Conservation (phyloP, 257 asterid species). For the Jasminum sambac region DNA sequence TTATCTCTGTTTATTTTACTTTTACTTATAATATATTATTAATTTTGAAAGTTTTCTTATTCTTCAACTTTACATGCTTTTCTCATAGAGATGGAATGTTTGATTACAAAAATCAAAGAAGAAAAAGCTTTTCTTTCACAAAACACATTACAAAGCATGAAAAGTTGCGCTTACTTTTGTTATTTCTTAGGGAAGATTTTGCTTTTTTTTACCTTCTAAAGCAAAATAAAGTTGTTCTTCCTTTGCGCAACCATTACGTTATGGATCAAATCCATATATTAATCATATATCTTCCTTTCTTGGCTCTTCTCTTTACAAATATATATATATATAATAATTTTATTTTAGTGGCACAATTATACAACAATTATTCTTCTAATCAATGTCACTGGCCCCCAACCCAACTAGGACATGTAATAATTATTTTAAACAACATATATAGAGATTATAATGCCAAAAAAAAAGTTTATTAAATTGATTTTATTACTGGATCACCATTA, state of each 20-base stretch:
- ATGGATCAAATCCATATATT: constrained; percentile 34
- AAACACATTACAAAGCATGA: constrained; percentile 15
- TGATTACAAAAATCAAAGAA: constrained; percentile 17
- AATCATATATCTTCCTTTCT: constrained; percentile 18
- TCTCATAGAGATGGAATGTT: constrained; percentile 15
- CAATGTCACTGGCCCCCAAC: constrained; percentile 18
- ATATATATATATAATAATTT: neutral
- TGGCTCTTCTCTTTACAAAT: constrained; percentile 19
- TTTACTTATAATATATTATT: constrained; percentile 5
- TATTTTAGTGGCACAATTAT: constrained; percentile 20
- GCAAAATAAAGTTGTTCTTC: constrained; percentile 35
- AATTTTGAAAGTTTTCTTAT: constrained; percentile 9
- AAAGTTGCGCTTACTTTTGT: constrained; percentile 47
- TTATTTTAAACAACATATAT: constrained; percentile 13
- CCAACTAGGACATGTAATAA: constrained; percentile 24
- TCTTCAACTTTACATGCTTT: constrained; percentile 11
- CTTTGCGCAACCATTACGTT: constrained; percentile 42
- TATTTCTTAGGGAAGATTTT: constrained; percentile 44
- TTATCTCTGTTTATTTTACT: constrained; percentile 1
- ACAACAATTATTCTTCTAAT: constrained; percentile 29
- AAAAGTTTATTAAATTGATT: too few relatives aligned
- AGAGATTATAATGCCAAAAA: too few relatives aligned
- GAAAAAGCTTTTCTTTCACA: constrained; percentile 6
- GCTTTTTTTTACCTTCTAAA: constrained; percentile 27
- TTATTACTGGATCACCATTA: too few relatives aligned